These are phyloP conservation scores for Penicillium hordei DNA, from an alignment of 2,329 filamentous ascomycete species.

Conservation along the genomic window DNA sequence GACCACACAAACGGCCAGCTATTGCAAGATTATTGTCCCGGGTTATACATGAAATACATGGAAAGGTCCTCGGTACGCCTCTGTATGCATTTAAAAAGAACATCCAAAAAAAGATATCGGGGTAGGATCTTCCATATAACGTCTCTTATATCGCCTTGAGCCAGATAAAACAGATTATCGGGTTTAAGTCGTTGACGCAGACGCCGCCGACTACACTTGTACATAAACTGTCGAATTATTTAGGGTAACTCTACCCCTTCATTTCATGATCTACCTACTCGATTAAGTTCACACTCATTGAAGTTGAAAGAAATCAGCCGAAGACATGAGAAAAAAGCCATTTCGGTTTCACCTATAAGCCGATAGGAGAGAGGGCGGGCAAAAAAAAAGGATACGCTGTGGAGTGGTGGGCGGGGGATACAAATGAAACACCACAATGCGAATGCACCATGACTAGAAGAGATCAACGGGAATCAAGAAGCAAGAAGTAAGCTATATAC, in stretches of 20 bases:
- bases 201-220: too few relatives aligned
- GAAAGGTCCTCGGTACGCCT: too few relatives aligned
- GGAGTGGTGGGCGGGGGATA: not conserved
- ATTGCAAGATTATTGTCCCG: too few relatives aligned
- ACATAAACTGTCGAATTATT: too few relatives aligned
- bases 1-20: too few relatives aligned
- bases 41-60: too few relatives aligned
- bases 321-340: not conserved
- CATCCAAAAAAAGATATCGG: too few relatives aligned
- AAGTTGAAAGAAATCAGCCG: not conserved
- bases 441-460: conserved; percentile 13
- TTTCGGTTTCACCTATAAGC: not conserved
- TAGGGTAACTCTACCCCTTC: not conserved
- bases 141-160: too few relatives aligned
- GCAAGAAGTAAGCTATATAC: conserved; percentile 8
- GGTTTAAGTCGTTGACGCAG: too few relatives aligned
- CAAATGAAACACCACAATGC: conserved; percentile 15
- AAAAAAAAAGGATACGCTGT: not conserved
- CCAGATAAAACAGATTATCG: too few relatives aligned
- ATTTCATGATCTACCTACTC: not conserved
- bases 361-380: not conserved
- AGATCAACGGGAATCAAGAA: not conserved
- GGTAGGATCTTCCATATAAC: too few relatives aligned
- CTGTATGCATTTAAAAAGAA: too few relatives aligned
- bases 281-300: not conserved